Evolutionary conservation across 2,329 filamentous ascomycete species (phyloP).

Genomic region (Aspergillus pseudotamarii): DNA sequence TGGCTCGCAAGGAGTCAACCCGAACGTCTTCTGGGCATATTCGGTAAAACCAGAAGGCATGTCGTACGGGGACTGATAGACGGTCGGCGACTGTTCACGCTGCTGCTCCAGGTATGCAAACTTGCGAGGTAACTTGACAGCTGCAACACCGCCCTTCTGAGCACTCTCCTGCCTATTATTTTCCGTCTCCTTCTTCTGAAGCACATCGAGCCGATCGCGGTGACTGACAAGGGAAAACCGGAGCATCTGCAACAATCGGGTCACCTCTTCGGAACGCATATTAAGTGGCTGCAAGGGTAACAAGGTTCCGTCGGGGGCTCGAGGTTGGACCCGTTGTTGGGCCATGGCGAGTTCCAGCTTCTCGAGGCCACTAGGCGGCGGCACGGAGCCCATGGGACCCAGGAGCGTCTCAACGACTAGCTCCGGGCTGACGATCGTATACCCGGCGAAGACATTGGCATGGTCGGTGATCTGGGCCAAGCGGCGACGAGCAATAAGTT

Average conservation of each 20-base stretch:
- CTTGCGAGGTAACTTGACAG: slow-evolving; percentile 38
- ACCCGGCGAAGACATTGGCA: slow-evolving; percentile 48
- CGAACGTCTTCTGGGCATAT: slow-evolving; percentile 44
- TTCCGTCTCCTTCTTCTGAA: slow-evolving; percentile 43
- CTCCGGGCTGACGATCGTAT: slow-evolving; percentile 47
- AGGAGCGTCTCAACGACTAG: slow-evolving; percentile 47
- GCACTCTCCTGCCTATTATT: slow-evolving; percentile 36
- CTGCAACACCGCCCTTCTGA: slow-evolving; percentile 32
- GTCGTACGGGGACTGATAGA: slow-evolving; percentile 49
- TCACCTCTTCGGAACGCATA: slow-evolving; percentile 48
- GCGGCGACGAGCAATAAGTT: slow-evolving; percentile 45
- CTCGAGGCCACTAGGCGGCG: slow-evolving; percentile 45
- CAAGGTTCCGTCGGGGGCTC: slow-evolving; percentile 41
- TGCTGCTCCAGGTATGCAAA: slow-evolving; percentile 46
- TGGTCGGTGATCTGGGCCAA: slow-evolving; percentile 49
- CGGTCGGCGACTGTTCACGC: slow-evolving; percentile 38
- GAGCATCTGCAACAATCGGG: slow-evolving; percentile 46
- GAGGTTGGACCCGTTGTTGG: slow-evolving; percentile 45
- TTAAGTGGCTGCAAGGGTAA: slow-evolving; percentile 44
- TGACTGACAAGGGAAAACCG: slow-evolving; percentile 47
- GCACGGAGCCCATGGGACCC: slow-evolving; percentile 44
- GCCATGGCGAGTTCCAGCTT: slow-evolving; percentile 49
- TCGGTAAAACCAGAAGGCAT: slow-evolving; percentile 47
- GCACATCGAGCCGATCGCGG: slow-evolving; percentile 40
- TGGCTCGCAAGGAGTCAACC: slow-evolving; percentile 36